A percentile compares a stretch with the other conserved stretches of the same genome.
Evolutionary conservation across 148 eudicot species (phyloP).

Genomic region (Gaultheria prostrata): DNA sequence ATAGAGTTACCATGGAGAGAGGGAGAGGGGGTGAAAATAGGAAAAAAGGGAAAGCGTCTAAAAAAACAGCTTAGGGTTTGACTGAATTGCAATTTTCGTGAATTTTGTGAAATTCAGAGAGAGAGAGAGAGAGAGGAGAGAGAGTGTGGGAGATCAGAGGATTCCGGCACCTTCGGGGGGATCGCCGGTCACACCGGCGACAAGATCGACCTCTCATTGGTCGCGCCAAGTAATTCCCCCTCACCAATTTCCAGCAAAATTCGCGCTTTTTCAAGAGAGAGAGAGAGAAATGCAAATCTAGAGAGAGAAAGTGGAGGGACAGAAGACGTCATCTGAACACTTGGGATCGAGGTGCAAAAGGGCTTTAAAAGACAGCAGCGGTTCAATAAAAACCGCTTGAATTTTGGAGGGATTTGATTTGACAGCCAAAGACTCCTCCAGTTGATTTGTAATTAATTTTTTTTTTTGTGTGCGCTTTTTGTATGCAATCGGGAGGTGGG

Average conservation of each 20-base stretch:
- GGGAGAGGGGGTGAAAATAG: not conserved
- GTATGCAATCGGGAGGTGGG: conserved; percentile 90
- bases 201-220: conserved; percentile 28
- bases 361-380: conserved; percentile 24
- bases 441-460: conserved; percentile 1
- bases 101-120: not conserved
- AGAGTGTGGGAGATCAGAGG: conserved; percentile 2
- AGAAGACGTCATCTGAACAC: conserved; percentile 19
- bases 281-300: not conserved
- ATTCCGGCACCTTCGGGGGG: conserved; percentile 30
- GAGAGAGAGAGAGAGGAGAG: not conserved
- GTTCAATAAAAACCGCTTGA: conserved; percentile 18
- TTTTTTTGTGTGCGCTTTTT: not conserved
- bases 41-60: not conserved
- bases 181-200: conserved; percentile 19
- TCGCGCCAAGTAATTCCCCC: conserved; percentile 5
- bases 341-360: conserved; percentile 29
- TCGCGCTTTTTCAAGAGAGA: conserved; percentile 10
- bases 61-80: conserved; percentile 26
- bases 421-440: not conserved
- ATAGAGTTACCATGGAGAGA: not conserved
- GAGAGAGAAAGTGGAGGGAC: conserved; percentile 10
- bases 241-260: conserved; percentile 13
- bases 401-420: conserved; percentile 30
- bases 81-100: conserved; percentile 25